Base-by-base conservation (phyloP, 2,329 filamentous ascomycete species). In the Monosporascus cannonballus region DNA sequence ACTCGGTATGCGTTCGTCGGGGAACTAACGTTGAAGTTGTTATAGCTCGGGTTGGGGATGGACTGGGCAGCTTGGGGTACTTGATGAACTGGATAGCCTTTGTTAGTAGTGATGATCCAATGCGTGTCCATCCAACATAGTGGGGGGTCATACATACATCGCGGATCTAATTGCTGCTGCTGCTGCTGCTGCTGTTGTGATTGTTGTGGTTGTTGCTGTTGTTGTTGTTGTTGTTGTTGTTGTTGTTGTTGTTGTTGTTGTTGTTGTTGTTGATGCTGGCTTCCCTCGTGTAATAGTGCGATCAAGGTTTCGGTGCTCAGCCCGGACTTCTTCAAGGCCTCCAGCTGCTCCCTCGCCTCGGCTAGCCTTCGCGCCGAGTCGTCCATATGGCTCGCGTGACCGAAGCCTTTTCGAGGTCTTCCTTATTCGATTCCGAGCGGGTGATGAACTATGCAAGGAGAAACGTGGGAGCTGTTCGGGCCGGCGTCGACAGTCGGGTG, bases 251-350 rank as follows among this genome's bases (percentile, higher is more conserved):
- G 58, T 39, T 57, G 57, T 11, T 46, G 51, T 24, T 52, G 51
- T 49, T 42, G 17, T 25, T 52, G 54, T 48, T 51, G 55, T 17
- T 46, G 58, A 36, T 56, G 58, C 37, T 57, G 57, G 8, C 57
- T 47, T 17, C 63, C 61, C 47, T 68, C 66, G 38, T 59, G 61
- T 7, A 67, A 49, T 22, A 68, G 55, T 18, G 64, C 65, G 44
- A 66, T 49, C 42, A 68, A 44, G 20, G 59, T 61, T 53, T 65
- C 61, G 48, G 61, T 63, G 50, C 64, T 67, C 8, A 68, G 61
- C 42, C 66, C 66, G n/a, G 64, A 62, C 52, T 68, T 63, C 54
- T 67, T 67, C 47, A 68, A 55, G 54, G 66, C 66, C 52, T 67
- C 65, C 50, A 68, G 60, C 49, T 67, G 64, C 52, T 65, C 57